A percentile compares a stretch with the other conserved stretches of the same genome.
Conservation (phyloP, 768 basidiomycete species). For the Lactarius vividus region DNA sequence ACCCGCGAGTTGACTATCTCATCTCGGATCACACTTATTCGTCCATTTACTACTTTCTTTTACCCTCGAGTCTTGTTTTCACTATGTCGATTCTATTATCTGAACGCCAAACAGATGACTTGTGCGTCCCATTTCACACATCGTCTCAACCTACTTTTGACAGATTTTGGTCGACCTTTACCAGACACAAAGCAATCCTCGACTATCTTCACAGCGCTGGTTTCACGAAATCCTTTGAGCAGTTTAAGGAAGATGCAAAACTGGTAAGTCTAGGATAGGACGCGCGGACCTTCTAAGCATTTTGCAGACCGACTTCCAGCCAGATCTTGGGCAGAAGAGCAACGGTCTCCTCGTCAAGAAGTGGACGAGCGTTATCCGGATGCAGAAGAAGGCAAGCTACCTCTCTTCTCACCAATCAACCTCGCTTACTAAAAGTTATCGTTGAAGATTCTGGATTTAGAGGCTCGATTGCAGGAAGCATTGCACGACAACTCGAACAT, state of each 20-base stretch:
- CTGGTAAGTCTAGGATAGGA: slow-evolving; percentile 13
- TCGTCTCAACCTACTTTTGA: not conserved
- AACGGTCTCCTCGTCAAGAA: slow-evolving; percentile 30
- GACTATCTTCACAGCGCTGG: slow-evolving; percentile 37
- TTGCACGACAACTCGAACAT: slow-evolving; percentile 44
- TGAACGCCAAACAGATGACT: slow-evolving; percentile 23
- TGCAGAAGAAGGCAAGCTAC: slow-evolving; percentile 29
- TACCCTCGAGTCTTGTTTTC: not conserved
- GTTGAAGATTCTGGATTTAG: slow-evolving; percentile 58
- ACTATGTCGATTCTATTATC: slow-evolving; percentile 24
- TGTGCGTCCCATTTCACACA: slow-evolving; percentile 14
- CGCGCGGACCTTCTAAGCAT: slow-evolving; percentile 2
- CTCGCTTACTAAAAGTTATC: not conserved
- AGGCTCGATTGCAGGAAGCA: slow-evolving; percentile 50
- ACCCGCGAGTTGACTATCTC: slow-evolving; percentile 15
- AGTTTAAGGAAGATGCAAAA: slow-evolving; percentile 34
- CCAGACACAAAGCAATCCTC: slow-evolving; percentile 39
- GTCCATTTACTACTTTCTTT: not conserved
- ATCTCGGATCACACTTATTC: not conserved
- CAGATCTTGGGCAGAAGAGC: slow-evolving; percentile 31
- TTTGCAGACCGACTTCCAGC: slow-evolving; percentile 33
- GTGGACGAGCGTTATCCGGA: slow-evolving; percentile 31
- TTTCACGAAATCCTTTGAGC: slow-evolving; percentile 36
- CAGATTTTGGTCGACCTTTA: slow-evolving; percentile 7
- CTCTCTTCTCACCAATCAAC: not conserved